These are phyloP conservation scores for Mrakia hoshinonis DNA, from an alignment of 768 basidiomycete species.

Conservation along the genomic window DNA sequence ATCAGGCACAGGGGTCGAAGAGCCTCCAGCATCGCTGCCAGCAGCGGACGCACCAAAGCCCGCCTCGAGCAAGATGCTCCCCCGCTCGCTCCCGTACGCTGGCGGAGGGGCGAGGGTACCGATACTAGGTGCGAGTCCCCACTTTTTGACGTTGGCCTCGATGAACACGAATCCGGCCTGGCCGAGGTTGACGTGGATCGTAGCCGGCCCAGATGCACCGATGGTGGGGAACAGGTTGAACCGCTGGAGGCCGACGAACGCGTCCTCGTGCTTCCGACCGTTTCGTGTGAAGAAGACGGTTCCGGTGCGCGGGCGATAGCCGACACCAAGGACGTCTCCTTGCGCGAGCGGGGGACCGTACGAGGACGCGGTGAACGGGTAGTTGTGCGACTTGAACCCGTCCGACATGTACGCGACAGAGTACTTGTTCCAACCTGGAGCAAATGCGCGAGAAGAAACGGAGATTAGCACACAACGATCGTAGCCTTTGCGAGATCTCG, in stretches of 20 bases:
- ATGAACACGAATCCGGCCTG: constrained; percentile 98
- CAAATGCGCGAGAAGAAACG: not conserved
- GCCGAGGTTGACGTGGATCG: constrained; percentile 92
- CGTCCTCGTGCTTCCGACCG: constrained; percentile 92
- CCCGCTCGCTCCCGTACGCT: constrained; percentile 92
- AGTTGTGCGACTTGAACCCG: constrained; percentile 95
- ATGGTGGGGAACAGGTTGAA: constrained; percentile 96
- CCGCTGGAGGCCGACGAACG: constrained; percentile 75
- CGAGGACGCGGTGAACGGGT: constrained; percentile 76
- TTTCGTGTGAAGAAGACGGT: constrained; percentile 99
- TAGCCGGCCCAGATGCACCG: constrained; percentile 91
- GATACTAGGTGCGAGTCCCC: constrained; percentile 94
- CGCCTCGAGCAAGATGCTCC: constrained; percentile 88
- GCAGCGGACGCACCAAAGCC: constrained; percentile 50
- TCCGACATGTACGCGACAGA: constrained; percentile 84
- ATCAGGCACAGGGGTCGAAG: constrained; percentile 6
- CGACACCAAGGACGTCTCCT: constrained; percentile 90
- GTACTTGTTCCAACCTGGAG: constrained; percentile 49
- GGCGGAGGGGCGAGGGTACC: constrained; percentile 96
- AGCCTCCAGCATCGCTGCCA: not conserved
- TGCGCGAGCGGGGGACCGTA: constrained; percentile 80
- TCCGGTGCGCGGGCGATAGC: constrained; percentile 89
- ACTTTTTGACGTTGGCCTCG: constrained; percentile 99
- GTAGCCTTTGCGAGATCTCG: not conserved
- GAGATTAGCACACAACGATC: not conserved